Evolutionary conservation across 768 basidiomycete species (phyloP), one percentile per base, ranked within the genome.

Genomic region (Leccinum fibrillosum): DNA sequence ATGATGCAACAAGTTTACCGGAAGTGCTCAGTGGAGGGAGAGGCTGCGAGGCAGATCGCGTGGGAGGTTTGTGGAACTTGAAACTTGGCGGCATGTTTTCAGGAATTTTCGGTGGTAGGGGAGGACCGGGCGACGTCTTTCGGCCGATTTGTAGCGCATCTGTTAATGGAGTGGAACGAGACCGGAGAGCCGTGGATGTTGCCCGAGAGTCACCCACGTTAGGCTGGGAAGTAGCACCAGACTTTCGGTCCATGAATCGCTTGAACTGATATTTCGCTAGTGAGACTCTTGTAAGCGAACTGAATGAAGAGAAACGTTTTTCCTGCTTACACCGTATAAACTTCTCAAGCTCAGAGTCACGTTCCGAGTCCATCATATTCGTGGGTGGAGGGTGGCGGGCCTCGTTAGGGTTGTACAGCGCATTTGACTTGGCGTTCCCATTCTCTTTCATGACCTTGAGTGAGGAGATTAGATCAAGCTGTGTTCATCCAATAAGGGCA

Each of bases 341-440:
- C 67, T 84, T 86, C 72, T 98, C 95, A 47, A 98, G 81, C 59
- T 98, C 94, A 49, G 89, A 88, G 68, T 96, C 93, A 30, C 94
- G 80, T 65, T 90, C 90, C 1, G 81, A 78, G 53, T 92, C 91
- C 42, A 88, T 83, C 67, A 88, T 77, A 62, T 88, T 88, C 3
- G 91, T 82, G 0, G 93, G 92, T 0, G 92, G 92, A 4, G 92
- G 94, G 67, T 95, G 73, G 10, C 86, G 81, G 25, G 79, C 66
- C 70, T 96, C 93, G 68, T 96, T 86, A 2, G 94, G 90, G 67
- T 95, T 95, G 69, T 86, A 91, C 12, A 82, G 75, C 0, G 79
- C 74, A 64, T 98, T 98, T 4, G 90, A 90, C 64, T 85, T 89
- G 56, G 81, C 57, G 67, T 98, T 98, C 9, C 95, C 95, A 60